Evolutionary conservation across 208 protist genomes (phyloP).

Genomic region (Leishmania lainsoni): DNA sequence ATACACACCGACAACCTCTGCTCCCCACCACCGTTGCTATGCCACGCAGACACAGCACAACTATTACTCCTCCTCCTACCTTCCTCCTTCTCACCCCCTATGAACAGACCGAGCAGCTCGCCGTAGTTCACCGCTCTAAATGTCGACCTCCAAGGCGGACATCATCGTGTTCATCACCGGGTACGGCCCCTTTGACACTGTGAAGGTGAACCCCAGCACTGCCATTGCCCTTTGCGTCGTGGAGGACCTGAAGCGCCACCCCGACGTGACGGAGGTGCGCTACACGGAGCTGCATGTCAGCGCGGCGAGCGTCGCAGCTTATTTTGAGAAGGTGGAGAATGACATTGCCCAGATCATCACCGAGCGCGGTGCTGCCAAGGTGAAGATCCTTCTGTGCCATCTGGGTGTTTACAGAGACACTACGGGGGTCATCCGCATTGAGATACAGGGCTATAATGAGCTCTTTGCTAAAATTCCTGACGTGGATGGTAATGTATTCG

Average conservation of each 20-base stretch:
- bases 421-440: conserved; percentile 49
- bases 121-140: neutral
- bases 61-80: neutral
- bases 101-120: neutral
- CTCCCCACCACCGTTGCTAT: neutral
- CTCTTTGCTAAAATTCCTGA: conserved; percentile 51
- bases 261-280: conserved; percentile 27
- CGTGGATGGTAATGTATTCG: conserved; percentile 39
- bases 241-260: conserved; percentile 25
- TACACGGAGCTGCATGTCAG: conserved; percentile 54
- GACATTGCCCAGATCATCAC: conserved; percentile 29
- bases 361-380: conserved; percentile 7
- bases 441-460: conserved; percentile 74
- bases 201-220: conserved; percentile 70
- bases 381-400: conserved; percentile 55
- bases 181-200: conserved; percentile 63
- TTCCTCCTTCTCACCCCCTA: neutral
- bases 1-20: no score
- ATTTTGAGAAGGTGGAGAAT: conserved; percentile 51
- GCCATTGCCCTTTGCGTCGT: conserved; percentile 39
- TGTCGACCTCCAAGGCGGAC: conserved; percentile 6
- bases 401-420: conserved; percentile 60
- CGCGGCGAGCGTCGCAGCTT: conserved; percentile 31
- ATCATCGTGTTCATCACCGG: conserved; percentile 62
- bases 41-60: neutral